Base-by-base conservation (phyloP, 768 basidiomycete species). In the Agaricus blazei region DNA sequence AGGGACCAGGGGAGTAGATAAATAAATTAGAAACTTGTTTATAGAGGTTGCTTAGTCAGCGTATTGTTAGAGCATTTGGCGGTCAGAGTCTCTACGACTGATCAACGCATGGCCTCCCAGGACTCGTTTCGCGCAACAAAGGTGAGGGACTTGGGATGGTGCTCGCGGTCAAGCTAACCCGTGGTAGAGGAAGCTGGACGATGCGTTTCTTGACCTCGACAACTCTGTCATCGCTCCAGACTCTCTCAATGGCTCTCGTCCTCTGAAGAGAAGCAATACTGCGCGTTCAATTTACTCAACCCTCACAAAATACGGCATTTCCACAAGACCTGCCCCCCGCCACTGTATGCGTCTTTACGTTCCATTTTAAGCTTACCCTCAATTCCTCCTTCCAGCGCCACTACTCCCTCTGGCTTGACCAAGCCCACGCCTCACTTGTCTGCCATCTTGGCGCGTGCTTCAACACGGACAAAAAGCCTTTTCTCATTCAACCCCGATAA, bases 171-270 rank as follows among this genome's bases (percentile, higher is more conserved):
- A 26, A 24, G 38, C 38, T 55, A 12, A 48, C 14, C 8, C 9
- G 23, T 3, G 3, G 11, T 57, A 92, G 87, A 79, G 90, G 48
- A 93, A 92, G 70, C 80, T 92, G 47, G 85, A 90, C 57, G 90
- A 92, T 69, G 91, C 88, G 29, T 81, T 93, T 56, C 81, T 85
- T 51, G 76, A 71, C 41, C 67, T 93, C 50, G 90, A 93, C 64
- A 78, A 73, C 48, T 87, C 84, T 9, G 80, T 88, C 19, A 69
- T 71, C 14, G 62, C 77, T 1, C 61, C 65, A 7, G 70, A 73
- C 45, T 24, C 59, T 51, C 29, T 52, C 54, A 61, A 70, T 58
- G 53, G 72, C 12, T 73, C 75, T 4, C 74, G 80, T 15, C 71
- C 83, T n/a, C 80, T 78, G 23, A 84, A 86, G 60, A 78, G 74